Evolutionary conservation across 306 rosid species (phyloP), one percentile per base, ranked within the genome.

Genomic region (Gynostemma pentaphyllum): DNA sequence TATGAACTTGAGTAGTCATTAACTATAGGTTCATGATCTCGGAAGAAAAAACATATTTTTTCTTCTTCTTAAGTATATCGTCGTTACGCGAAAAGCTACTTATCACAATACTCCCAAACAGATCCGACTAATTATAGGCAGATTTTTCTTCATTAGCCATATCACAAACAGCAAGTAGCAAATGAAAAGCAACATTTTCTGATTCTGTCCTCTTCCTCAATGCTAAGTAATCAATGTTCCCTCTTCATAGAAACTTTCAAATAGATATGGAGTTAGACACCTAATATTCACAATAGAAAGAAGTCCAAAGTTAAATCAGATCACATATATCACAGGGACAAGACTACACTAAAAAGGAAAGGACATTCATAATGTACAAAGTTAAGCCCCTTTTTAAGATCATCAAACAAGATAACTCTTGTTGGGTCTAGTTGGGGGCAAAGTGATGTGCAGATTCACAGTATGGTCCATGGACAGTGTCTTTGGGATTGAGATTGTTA

Each of bases 281-380:
- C 66, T 39, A 61, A 61, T 61, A 61, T 2, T 14, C 50, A 61
- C 66, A 61, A 14, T 4, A 9, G 37, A 61, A 61, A 61, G 37
- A 24, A 61, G 66, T 61, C 37, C 2, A 61, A 56, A 7, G 9
- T 7, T 13, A 56, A 56, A 61, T 41, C 50, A 24, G 24, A 41
- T 61, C 21, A 32, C 37, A 14, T 3, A 60, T 36, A 39, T 37
- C 65, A 59, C 30, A 37, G 39, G 48, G 46, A 60, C 65, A 39
- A n/a, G n/a, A n/a, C n/a, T n/a, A n/a, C n/a, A n/a, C n/a, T n/a
- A 7, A 41, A 61, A 40, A 50, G 66, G 15, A 61, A 50, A 61
- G 50, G 66, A 61, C 66, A 61, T 41, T 61, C 37, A 61, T n/a
- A 61, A 61, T 61, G 66, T 61, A 61, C 66, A 61, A 61, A 41